Base-by-base conservation (phyloP, 176 grass and related monocot species). In the Hyparrhenia diplandra region DNA sequence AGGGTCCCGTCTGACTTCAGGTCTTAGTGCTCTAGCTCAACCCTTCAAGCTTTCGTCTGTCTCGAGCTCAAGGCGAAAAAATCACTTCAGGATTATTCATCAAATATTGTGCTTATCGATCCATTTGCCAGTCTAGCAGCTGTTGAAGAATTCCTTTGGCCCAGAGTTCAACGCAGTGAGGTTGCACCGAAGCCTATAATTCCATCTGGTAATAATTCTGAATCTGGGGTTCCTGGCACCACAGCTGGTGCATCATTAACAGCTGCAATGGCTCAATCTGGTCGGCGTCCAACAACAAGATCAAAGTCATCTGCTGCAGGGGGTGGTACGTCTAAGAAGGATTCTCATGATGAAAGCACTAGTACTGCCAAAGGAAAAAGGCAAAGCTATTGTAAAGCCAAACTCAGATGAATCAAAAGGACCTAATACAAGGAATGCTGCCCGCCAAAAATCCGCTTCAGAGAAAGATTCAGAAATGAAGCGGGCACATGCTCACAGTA, bases 61-160 rank as follows among this genome's bases (percentile, higher is more conserved):
- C 90, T 54, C 89, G 95, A 65, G 95, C 92, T 75, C 90, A 90
- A 72, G 92, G 89, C 0, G 95, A n/a, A 97, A 87, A 94, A 92
- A 82, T 94, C 92, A 47, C 82, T 94, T 46, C 83, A 83, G 35
- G 92, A 94, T 85, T 97, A 94, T 85, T 92, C 95, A 69, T 92
- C 92, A 70, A 97, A 97, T 82, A 81, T 97, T 90, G 95, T 97
- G 43, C 86, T 94, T 71, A 92, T 97, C 5, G 92, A 97, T 27
- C 89, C 92, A 28, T 80, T 94, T 59, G 89, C 95, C 23, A 94
- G 85, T 80, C 80, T 97, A 28, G 90, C 87, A 68, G 80, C 88
- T 18, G 88, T 97, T 42, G 95, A 97, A 85, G 95, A 97, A 11
- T 97, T 94, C 64, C 83, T 97, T 58, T 97, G 95, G 95, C 95